Base-by-base conservation (phyloP, 108 stramenopile genomes). In the Cyclotella distinguenda region DNA sequence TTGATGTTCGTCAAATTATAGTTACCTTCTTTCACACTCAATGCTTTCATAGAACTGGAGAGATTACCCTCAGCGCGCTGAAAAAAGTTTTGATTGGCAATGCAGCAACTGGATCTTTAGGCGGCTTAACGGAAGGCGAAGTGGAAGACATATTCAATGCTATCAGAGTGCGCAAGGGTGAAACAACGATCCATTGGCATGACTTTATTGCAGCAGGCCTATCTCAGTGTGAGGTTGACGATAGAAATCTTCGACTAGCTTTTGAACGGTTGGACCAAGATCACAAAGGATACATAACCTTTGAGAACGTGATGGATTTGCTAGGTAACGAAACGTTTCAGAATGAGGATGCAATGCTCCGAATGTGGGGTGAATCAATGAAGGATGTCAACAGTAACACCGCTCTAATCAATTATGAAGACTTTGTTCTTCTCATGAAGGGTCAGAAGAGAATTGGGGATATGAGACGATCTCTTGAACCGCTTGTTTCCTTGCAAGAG, bases 161-260 rank as follows among this genome's bases (percentile, higher is more conserved):
- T 1, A 86, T 93, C 81, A 73, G 91, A 15, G 91, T 93, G 3
- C 82, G 86, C 13, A 93, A 93, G 61, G 71, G 82, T 4, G 91
- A 93, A 60, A 85, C 85, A 0, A 70, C 81, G 9, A 90, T 93
- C 67, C 91, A 88, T 56, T 93, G 74, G 74, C 91, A 93, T 55
- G 91, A 93, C 60, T 95, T 95, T 61, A 90, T 95, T 64, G 93
- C 93, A 3, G 93, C 93, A 11, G 90, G 90, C 13, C 62, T 95
- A 28, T 80, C 78, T 5, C 93, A 95, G 72, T 91, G 89, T 73
- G 70, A 86, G 36, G 86, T 95, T 6, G 93, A 95, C 64, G 93
- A 95, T 54, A 64, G 93, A 13, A 95, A 95, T 57, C 79, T 95
- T 22, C 78, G 86, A 43, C 64, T 95, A 7, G 93, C 93, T 10